These are phyloP conservation scores for Hanseniaspora pseudoguilliermondii DNA, from an alignment of 805 yeast genomes.

Conservation along the genomic window DNA sequence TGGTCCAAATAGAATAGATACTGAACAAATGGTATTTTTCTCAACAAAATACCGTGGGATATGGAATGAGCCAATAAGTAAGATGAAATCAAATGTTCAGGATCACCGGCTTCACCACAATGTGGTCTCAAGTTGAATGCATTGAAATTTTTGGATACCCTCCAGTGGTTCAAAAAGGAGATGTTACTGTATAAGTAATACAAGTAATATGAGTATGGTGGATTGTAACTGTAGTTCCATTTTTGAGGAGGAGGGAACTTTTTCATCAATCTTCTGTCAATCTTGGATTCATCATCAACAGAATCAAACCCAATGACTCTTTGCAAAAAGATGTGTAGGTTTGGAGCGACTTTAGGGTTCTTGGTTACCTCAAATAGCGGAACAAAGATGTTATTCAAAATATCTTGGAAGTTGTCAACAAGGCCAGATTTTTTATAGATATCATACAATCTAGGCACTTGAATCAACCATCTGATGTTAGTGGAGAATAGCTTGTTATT, in stretches of 20 bases:
- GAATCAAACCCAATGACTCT: constrained; percentile 96
- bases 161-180: constrained; percentile 74
- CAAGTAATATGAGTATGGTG: constrained; percentile 93
- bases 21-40: constrained; percentile 91
- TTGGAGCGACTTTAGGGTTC: constrained; percentile 81
- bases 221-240: constrained; percentile 71
- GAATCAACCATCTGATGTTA: constrained; percentile 94
- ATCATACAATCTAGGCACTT: constrained; percentile 87
- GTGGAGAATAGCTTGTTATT: constrained; percentile 85
- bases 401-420: constrained; percentile 60
- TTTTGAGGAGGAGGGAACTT: constrained; percentile 75
- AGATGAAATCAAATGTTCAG: constrained; percentile 87
- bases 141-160: constrained; percentile 61
- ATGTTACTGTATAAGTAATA: constrained; percentile 81
- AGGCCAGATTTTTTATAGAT: constrained; percentile 67
- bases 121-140: constrained; percentile 95
- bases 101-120: constrained; percentile 99
- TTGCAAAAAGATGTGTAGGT: constrained; percentile 73
- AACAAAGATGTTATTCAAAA: constrained; percentile 63
- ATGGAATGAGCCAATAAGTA: constrained; percentile 83
- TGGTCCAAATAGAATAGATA: constrained; percentile 88
- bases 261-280: constrained; percentile 67
- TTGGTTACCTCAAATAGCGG: constrained; percentile 85
- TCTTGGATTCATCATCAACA: constrained; percentile 94
- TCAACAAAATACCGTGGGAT: constrained; percentile 84